Conservation (phyloP, 2,329 filamentous ascomycete species). For the Penicillium occitanis region DNA sequence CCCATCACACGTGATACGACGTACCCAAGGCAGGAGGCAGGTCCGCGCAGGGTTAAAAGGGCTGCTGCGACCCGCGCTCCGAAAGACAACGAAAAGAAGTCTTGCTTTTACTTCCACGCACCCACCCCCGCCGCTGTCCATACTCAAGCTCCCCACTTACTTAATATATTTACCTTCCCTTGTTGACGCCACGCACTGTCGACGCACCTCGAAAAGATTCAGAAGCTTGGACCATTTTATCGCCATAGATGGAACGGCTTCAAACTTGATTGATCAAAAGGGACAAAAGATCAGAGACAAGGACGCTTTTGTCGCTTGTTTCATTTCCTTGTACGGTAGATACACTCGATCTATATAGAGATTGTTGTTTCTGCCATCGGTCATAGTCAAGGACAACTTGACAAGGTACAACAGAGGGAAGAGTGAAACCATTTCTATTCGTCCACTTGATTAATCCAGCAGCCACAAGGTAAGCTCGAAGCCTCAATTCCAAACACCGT, state of each 20-base stretch:
- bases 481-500: conserved; percentile 6
- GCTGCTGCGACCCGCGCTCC: conserved; percentile 28
- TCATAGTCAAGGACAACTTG: too few species aligned
- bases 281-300: neutral
- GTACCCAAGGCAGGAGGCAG: conserved; percentile 19
- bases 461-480: conserved; percentile 10
- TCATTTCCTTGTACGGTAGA: neutral
- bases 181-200: conserved; percentile 8
- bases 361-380: neutral
- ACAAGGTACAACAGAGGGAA: neutral
- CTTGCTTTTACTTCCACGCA: conserved; percentile 14
- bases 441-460: neutral
- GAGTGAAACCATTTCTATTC: neutral
- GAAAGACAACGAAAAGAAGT: conserved; percentile 3
- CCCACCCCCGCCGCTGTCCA: neutral
- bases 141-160: neutral
- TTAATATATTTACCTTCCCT: neutral
- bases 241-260: neutral
- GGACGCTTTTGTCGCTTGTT: neutral
- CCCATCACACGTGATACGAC: conserved; percentile 8
- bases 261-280: neutral
- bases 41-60: conserved; percentile 39
- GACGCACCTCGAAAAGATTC: neutral
- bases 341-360: neutral
- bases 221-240: conserved; percentile 10